Evolutionary conservation across 768 basidiomycete genomes (phyloP).

Genomic region (Boletus insuetus): DNA sequence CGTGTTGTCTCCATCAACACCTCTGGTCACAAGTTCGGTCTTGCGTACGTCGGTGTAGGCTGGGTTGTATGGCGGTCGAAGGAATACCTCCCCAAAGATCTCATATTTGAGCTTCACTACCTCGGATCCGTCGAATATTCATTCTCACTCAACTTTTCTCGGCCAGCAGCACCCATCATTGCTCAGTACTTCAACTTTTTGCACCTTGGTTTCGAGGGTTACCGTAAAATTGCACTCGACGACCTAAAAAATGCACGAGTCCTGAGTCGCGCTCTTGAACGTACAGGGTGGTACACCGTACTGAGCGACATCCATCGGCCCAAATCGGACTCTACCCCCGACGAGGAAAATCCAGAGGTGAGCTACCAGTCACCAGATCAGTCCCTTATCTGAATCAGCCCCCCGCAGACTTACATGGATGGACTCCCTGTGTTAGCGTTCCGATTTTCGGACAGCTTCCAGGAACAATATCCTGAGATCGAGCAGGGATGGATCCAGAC

Average conservation of each 20-base stretch:
- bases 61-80: slow-evolving; percentile 64
- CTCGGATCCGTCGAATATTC: slow-evolving; percentile 68
- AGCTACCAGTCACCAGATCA: slow-evolving; percentile 3
- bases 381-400: not conserved
- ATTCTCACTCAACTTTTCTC: slow-evolving; percentile 62
- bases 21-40: slow-evolving; percentile 62
- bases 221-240: slow-evolving; percentile 43
- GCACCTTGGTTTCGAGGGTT: slow-evolving; percentile 58
- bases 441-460: slow-evolving; percentile 54
- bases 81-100: slow-evolving; percentile 59
- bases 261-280: slow-evolving; percentile 62
- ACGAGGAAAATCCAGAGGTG: slow-evolving; percentile 62
- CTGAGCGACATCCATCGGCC: slow-evolving; percentile 55
- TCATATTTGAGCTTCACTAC: slow-evolving; percentile 63
- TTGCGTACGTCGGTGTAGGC: slow-evolving; percentile 57
- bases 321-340: slow-evolving; percentile 29
- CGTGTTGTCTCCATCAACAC: slow-evolving; percentile 60
- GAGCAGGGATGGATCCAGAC: slow-evolving; percentile 59
- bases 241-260: slow-evolving; percentile 62
- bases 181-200: slow-evolving; percentile 64
- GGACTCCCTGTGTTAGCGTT: slow-evolving; percentile 55
- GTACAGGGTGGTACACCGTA: slow-evolving; percentile 49
- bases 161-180: slow-evolving; percentile 59
- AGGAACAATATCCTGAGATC: slow-evolving; percentile 49
- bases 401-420: slow-evolving; percentile 41